Evolutionary conservation across 768 basidiomycete genomes (phyloP), one percentile per base, ranked within the genome.

Genomic region (Terana coerulea): DNA sequence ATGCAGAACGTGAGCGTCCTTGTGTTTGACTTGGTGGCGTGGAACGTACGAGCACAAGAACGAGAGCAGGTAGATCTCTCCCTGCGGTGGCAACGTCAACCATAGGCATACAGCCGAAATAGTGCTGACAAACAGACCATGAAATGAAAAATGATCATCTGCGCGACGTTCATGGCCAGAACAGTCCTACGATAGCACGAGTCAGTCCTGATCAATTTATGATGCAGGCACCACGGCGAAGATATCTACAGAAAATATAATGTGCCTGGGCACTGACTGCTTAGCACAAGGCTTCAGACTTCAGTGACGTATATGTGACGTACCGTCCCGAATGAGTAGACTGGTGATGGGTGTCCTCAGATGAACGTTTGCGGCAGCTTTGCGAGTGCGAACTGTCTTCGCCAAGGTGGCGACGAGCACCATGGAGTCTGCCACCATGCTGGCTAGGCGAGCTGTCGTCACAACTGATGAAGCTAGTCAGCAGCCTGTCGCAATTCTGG

Each of bases 281-380:
- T 5, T 9, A 6, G 15, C 43, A n/a, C 10, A 28, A 5, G 6
- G 2, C 2, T 37, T 30, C 2, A 30, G 19, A 19, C 2, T 9
- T 5, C n/a, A n/a, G n/a, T n/a, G n/a, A n/a, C n/a, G n/a, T n/a
- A 5, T 2, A 15, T 33, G 11, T 15, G 30, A 5, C 51, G 3
- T 21, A 52, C 51, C 51, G 12, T 52, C 51, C 24, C 42, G 34
- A 19, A 45, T 37, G n/a, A 52, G 51, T 2, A 45, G 44, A 7
- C 44, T 36, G 0, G 43, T 28, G 26, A 52, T 19, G 3, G 14
- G 33, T 4, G 51, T 29, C 15, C n/a, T 24, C 24, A 52, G 26
- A 36, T 22, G 26, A 25, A 28, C 29, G 3, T 5, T 14, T 3
- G 34, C 31, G 3, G 43, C 42, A 11, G 34, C 33, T 12, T n/a